Percentiles rank a stretch among this genome's conserved stretches.
phyloP scores from a whole-genome alignment of 441 rosid genomes.

The Gossypium schwendimanii region DNA sequence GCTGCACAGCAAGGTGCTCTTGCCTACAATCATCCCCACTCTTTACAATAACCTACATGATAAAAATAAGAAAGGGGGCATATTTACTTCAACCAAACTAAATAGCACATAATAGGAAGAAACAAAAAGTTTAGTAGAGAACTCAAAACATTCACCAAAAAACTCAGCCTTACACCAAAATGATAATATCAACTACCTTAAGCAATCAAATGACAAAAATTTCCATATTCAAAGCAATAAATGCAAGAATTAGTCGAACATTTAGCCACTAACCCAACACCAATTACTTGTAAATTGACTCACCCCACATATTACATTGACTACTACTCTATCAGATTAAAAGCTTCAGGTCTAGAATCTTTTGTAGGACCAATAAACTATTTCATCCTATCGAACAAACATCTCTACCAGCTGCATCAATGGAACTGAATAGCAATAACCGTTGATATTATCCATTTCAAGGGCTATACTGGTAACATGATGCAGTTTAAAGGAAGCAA shows the following conservation, averaged over 20 bases:
- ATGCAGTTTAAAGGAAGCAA: not conserved
- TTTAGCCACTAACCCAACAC: not conserved
- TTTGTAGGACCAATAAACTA: not conserved
- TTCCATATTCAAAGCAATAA: not conserved
- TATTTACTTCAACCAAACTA: not conserved
- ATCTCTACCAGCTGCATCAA: not conserved
- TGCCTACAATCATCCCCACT: conserved; percentile 98
- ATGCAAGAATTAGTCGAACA: conserved; percentile 2
- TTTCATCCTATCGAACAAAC: not conserved
- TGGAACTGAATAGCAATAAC: not conserved
- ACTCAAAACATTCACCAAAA: not conserved
- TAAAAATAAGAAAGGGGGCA: conserved; percentile 8
- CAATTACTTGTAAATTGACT: not conserved
- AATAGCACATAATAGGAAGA: not conserved
- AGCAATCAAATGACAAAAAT: not conserved
- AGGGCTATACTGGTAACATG: not conserved
- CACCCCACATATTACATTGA: not conserved
- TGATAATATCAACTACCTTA: not conserved
- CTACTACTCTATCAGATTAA: not conserved
- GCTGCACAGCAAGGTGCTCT: conserved; percentile 98
- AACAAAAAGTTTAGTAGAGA: not conserved
- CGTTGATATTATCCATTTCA: not conserved
- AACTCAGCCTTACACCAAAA: not conserved
- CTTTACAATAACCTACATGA: conserved; percentile 72
- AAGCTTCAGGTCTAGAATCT: not conserved